Percentiles rank a stretch among this genome's conserved stretches.
phyloP scores from a whole-genome alignment of 148 eudicot genomes.

The Silene latifolia region DNA sequence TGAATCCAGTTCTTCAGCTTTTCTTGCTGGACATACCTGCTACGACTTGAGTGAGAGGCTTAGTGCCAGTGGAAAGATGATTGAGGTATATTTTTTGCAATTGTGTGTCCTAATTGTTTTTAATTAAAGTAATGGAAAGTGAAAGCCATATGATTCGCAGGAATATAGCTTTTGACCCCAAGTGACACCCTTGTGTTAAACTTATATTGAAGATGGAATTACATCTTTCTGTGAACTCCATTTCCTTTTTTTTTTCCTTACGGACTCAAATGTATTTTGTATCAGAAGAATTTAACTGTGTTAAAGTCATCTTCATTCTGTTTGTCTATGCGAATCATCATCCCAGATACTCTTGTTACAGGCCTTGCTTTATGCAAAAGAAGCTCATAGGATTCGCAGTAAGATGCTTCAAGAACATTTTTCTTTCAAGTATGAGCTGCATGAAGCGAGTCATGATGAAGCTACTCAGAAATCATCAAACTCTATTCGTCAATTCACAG shows the following conservation, averaged over 20 bases:
- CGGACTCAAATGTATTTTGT: not conserved
- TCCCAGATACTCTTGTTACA: slow-evolving; percentile 17
- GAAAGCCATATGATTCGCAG: not conserved
- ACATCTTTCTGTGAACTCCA: not conserved
- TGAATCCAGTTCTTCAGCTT: slow-evolving; percentile 42
- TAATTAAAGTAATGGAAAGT: not conserved
- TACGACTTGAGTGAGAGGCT: slow-evolving; percentile 70
- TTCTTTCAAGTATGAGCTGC: slow-evolving; percentile 42
- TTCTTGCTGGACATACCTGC: slow-evolving; percentile 63
- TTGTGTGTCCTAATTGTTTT: slow-evolving; percentile 1
- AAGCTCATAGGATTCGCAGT: slow-evolving; percentile 64
- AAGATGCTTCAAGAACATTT: slow-evolving; percentile 69
- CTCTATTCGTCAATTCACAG: slow-evolving; percentile 37
- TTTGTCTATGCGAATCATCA: not conserved
- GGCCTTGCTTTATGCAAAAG: slow-evolving; percentile 85
- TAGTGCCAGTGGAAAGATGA: slow-evolving; percentile 43
- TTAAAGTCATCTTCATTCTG: not conserved
- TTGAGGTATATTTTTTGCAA: slow-evolving; percentile 48
- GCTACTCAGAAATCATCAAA: slow-evolving; percentile 35
- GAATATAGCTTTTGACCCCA: not conserved
- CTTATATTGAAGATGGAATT: not conserved
- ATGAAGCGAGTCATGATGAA: slow-evolving; percentile 34
- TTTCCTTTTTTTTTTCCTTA: not conserved
- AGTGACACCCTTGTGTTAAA: not conserved
- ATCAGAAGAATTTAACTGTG: not conserved